Percentiles rank a stretch among this genome's conserved stretches.
phyloP scores from a whole-genome alignment of 1,139 yeast genomes.

The Martiniozyma asiatica region DNA sequence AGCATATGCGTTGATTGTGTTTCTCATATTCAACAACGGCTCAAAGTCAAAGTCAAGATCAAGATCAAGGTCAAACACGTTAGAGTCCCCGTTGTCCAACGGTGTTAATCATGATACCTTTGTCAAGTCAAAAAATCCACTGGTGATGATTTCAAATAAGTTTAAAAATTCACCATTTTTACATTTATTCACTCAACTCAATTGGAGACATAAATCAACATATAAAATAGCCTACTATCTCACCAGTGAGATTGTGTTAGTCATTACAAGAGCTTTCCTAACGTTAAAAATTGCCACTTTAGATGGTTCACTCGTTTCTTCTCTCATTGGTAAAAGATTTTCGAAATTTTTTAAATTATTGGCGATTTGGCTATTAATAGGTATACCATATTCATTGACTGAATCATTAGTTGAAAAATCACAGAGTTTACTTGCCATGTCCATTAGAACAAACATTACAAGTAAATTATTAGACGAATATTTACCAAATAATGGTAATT shows the following conservation, averaged over 20 bases:
- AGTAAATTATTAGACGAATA: constrained; percentile 52
- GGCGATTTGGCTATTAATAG: constrained; percentile 72
- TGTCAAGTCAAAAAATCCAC: constrained; percentile 2
- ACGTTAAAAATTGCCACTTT: constrained; percentile 77
- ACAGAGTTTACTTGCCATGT: constrained; percentile 54
- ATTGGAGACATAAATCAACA: constrained; percentile 9
- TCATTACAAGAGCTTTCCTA: constrained; percentile 46
- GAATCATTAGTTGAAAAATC: constrained; percentile 66
- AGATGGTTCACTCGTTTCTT: constrained; percentile 80
- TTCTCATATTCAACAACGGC: constrained; percentile 19
- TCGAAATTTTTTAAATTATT: constrained; percentile 51
- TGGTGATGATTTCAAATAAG: constrained; percentile 3
- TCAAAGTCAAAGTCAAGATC: constrained; percentile 7
- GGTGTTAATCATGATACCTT: too few species aligned
- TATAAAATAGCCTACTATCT: constrained; percentile 26
- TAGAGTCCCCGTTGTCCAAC: too few species aligned
- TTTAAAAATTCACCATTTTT: constrained; percentile 13
- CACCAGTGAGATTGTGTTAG: constrained; percentile 34
- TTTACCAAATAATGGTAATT: constrained; percentile 43
- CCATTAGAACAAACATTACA: constrained; percentile 58
- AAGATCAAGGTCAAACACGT: background rate
- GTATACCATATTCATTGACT: constrained; percentile 76
- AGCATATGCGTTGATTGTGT: constrained; percentile 30
- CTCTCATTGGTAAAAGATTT: constrained; percentile 63
- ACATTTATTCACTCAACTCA: constrained; percentile 12